A percentile compares a stretch with the other conserved stretches of the same genome.
These are phyloP conservation scores for Fusarium sp. DNA, from an alignment of 2,329 filamentous ascomycete species.

Conservation along the genomic window DNA sequence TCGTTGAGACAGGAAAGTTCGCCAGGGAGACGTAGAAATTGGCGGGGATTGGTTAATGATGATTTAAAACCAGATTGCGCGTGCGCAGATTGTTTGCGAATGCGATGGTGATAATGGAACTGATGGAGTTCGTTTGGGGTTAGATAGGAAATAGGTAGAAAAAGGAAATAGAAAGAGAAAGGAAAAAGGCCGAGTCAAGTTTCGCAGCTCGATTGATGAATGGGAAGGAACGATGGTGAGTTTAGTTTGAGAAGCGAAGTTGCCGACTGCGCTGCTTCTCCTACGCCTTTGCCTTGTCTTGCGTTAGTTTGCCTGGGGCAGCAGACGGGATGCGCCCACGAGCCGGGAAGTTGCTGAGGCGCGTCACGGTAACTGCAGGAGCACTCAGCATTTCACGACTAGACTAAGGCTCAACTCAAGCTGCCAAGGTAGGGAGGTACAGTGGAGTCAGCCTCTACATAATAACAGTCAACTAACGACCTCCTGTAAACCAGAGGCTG, in stretches of 20 bases:
- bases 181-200: conserved; percentile 2
- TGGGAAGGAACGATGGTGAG: conserved; percentile 28
- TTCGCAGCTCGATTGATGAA: conserved; percentile 17
- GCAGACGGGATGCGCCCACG: conserved; percentile 37
- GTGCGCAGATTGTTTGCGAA: conserved; percentile 28
- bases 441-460: conserved; percentile 11
- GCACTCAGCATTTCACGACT: conserved; percentile 29
- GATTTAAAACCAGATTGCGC: conserved; percentile 28
- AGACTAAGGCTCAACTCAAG: too few relatives aligned
- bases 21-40: conserved; percentile 30
- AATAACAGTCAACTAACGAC: neutral
- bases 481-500: neutral
- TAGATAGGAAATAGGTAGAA: neutral
- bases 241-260: conserved; percentile 39
- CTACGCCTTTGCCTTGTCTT: conserved; percentile 35
- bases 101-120: conserved; percentile 33
- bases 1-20: conserved; percentile 20
- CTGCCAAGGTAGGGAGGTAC: conserved; percentile 9
- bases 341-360: conserved; percentile 42
- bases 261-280: conserved; percentile 33
- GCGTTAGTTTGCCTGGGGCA: conserved; percentile 38
- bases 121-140: conserved; percentile 11
- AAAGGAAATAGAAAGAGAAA: neutral
- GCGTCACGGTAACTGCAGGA: conserved; percentile 44
- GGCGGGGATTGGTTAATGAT: conserved; percentile 22